Evolutionary conservation across 495 filamentous ascomycete species (phyloP), one percentile per base, ranked within the genome.

Genomic region (Talaromyces stipitatus): DNA sequence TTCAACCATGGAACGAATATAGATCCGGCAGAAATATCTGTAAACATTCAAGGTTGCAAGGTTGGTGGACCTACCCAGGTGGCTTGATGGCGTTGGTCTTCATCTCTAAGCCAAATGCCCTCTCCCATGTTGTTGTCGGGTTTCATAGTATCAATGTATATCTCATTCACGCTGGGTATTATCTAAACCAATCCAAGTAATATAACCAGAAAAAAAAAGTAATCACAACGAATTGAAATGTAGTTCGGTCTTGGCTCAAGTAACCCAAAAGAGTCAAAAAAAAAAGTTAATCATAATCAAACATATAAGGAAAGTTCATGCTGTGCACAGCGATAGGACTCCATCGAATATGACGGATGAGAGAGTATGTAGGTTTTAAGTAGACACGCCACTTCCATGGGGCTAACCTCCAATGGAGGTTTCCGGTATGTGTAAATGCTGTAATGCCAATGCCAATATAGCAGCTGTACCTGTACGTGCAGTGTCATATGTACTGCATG

Each of bases 81-180:
- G n/a, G n/a, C n/a, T n/a, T n/a, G n/a, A n/a, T n/a, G n/a, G n/a
- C n/a, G n/a, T n/a, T n/a, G n/a, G n/a, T n/a, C n/a, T n/a, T n/a
- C n/a, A n/a, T n/a, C n/a, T n/a, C n/a, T n/a, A n/a, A n/a, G n/a
- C n/a, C n/a, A n/a, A n/a, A n/a, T n/a, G n/a, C n/a, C n/a, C n/a
- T n/a, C n/a, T n/a, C n/a, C n/a, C n/a, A n/a, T n/a, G n/a, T n/a
- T n/a, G n/a, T n/a, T n/a, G n/a, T n/a, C n/a, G 12, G 32, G 12
- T 2, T n/a, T 36, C 12, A 36, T 3, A 36, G 32, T 36, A 36
- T 36, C 32, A 41, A 41, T 41, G 36, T 41, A 41, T 41, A 46
- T 47, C 24, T 47, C 48, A 51, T 58, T 29, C 45, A 24, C 41
- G 63, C 58, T 66, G 65, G 63, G 65, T 67, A 65, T 67, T 69